Conservation (phyloP, 2,329 filamentous ascomycete genomes). For the Verticillium albo-atrum region DNA sequence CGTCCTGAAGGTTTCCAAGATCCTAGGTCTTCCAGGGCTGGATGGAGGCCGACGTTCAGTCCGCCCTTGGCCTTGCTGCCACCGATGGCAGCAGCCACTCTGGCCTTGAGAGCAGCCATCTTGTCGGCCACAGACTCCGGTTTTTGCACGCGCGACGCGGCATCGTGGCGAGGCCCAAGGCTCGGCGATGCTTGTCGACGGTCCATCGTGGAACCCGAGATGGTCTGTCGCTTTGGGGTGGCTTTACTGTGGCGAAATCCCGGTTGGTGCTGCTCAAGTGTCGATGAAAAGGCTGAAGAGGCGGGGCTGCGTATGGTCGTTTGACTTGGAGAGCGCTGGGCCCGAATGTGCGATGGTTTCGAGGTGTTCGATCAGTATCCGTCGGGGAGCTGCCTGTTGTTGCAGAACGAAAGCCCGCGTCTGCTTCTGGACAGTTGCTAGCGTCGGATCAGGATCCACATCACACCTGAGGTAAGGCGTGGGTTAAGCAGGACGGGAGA, state of each 20-base stretch:
- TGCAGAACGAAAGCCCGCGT: no score
- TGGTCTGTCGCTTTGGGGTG: neutral
- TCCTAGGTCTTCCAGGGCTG: constrained; percentile 60
- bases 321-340: no score
- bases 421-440: no score
- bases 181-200: constrained; percentile 44
- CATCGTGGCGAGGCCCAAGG: constrained; percentile 53
- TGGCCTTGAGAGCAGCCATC: constrained; percentile 73
- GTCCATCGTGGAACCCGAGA: constrained; percentile 36
- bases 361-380: no score
- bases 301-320: no score
- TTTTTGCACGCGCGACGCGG: constrained; percentile 49
- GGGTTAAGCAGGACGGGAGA: neutral
- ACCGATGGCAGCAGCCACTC: constrained; percentile 71
- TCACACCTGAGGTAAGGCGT: neutral
- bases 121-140: constrained; percentile 56
- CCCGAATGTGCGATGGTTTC: no score
- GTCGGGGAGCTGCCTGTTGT: no score
- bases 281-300: no score
- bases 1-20: constrained; percentile 39
- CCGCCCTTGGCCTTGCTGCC: constrained; percentile 59
- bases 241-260: no score
- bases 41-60: constrained; percentile 71
- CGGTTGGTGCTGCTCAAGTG: no score
- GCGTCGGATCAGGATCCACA: no score